These are phyloP conservation scores for Hypoxylon sp. DNA, from an alignment of 2,329 filamentous ascomycete genomes.

Conservation along the genomic window DNA sequence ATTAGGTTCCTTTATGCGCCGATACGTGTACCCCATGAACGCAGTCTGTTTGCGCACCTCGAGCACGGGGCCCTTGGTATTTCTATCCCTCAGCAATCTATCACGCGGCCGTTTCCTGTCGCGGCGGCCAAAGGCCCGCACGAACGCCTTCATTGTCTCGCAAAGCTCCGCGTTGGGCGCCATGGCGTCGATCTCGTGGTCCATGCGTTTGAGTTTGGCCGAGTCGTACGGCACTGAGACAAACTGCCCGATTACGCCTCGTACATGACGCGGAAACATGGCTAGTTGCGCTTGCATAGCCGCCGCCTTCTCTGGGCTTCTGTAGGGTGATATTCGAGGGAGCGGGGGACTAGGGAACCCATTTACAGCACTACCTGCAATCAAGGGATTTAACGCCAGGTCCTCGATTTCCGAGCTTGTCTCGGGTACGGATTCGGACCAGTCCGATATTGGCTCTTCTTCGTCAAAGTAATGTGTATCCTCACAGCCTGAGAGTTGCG, in stretches of 20 bases:
- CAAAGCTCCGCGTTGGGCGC: constrained; percentile 57
- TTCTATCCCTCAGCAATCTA: constrained; percentile 81
- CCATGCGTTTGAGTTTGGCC: constrained; percentile 63
- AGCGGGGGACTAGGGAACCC: constrained; percentile 11
- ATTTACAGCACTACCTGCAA: constrained; percentile 18
- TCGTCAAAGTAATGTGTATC: constrained; percentile 94
- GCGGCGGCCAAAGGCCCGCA: constrained; percentile 69
- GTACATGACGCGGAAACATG: constrained; percentile 59
- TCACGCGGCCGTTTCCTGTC: constrained; percentile 88
- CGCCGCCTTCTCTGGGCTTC: constrained; percentile 47
- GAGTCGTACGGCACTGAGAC: constrained; percentile 66
- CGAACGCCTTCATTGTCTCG: constrained; percentile 63
- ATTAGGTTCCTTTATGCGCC: constrained; percentile 59
- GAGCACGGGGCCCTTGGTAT: constrained; percentile 76
- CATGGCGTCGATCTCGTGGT: constrained; percentile 63
- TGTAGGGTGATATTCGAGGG: constrained; percentile 41
- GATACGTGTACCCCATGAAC: constrained; percentile 92
- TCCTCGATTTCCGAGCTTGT: constrained; percentile 53
- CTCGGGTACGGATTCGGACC: constrained; percentile 62
- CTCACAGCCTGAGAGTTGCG: constrained; percentile 75
- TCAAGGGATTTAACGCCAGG: constrained; percentile 26
- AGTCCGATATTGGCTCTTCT: constrained; percentile 78
- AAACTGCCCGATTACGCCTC: constrained; percentile 62
- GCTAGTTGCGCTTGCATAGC: constrained; percentile 56
- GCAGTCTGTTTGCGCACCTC: constrained; percentile 85